Base-by-base conservation (phyloP, 2,329 filamentous ascomycete species). In the Fusarium nodosum region DNA sequence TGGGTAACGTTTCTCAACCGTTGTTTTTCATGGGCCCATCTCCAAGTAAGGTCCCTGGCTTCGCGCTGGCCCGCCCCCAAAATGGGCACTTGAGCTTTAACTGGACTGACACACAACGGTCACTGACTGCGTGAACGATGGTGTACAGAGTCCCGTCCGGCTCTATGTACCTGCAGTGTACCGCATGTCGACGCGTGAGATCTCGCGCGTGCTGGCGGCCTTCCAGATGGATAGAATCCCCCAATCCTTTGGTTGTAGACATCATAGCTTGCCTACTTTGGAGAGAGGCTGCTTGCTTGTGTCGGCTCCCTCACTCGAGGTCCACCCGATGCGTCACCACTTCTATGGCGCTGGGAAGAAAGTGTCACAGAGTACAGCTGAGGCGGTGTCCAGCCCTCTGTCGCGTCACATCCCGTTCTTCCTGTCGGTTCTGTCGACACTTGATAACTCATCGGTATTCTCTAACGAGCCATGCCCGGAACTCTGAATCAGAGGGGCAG, bases 21-120 rank as follows among this genome's bases (percentile, higher is more conserved):
- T 67, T 55, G 52, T 50, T 48, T 51, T 57, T 26, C 68, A 66
- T 68, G 68, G 65, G 58, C 59, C 52, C 70, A 71, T 71, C 56
- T 53, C 39, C 33, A 45, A 62, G 61, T 46, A 45, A 45, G 57
- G 61, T 46, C 62, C 66, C 66, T 56, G 47, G 66, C 56, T 65
- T 65, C 56, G 57, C 44, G 48, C 55, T 69, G 59, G 65, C 54
- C 68, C 56, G 67, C 68, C 59, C 66, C 66, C 68, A 70, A 72
- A 69, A 69, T 73, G 71, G 59, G 57, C 46, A 66, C 56, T 68
- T 64, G 68, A 60, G 61, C 66, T 72, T 70, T 60, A 64, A 73
- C 52, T 60, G 50, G 41, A 66, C 61, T 71, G 70, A 73, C 68
- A 59, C 69, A 69, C 71, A 73, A 73, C 71, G 67, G 65, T 44